These are phyloP conservation scores for Alternaria atra DNA, from an alignment of 2,329 filamentous ascomycete species.

Conservation along the genomic window DNA sequence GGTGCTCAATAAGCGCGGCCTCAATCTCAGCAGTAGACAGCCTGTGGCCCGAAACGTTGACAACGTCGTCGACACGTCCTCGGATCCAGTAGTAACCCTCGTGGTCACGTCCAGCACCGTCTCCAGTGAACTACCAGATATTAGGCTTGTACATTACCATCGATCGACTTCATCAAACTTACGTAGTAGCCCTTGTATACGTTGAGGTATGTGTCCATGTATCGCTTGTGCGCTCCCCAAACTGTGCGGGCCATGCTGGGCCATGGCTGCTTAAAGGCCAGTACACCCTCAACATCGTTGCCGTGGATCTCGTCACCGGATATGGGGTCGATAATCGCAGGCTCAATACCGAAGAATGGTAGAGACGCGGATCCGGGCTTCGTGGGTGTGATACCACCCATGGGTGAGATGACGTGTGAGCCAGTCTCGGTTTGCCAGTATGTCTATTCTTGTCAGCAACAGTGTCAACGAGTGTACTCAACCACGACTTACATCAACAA, in stretches of 20 bases:
- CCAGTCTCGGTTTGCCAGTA: conserved; percentile 99
- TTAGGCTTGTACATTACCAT: conserved; percentile 26
- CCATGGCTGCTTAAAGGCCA: conserved; percentile 98
- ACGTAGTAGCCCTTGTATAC: conserved; percentile 99
- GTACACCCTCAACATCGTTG: conserved; percentile 95
- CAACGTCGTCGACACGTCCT: conserved; percentile 96
- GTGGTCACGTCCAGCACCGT: conserved; percentile 94
- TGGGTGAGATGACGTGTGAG: conserved; percentile 91
- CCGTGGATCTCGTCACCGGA: conserved; percentile 92
- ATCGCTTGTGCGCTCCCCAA: conserved; percentile 96
- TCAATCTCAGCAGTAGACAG: conserved; percentile 98
- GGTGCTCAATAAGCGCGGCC: conserved; percentile 92
- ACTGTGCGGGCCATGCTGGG: conserved; percentile 98
- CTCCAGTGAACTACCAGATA: conserved; percentile 76
- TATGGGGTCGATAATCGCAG: conserved; percentile 95
- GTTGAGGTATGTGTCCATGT: conserved; percentile 98
- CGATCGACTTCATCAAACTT: conserved; percentile 53
- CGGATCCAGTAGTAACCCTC: conserved; percentile 99
- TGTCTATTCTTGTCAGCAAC: conserved; percentile 67
- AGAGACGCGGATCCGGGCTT: conserved; percentile 96
- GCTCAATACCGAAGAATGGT: conserved; percentile 98
- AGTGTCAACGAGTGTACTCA: not conserved
- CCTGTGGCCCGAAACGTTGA: conserved; percentile 96
- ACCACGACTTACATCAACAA: conserved; percentile 81
- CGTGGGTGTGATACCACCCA: conserved; percentile 92